Base-by-base conservation (phyloP, 345 rosid genomes). In the Carallia brachiata region DNA sequence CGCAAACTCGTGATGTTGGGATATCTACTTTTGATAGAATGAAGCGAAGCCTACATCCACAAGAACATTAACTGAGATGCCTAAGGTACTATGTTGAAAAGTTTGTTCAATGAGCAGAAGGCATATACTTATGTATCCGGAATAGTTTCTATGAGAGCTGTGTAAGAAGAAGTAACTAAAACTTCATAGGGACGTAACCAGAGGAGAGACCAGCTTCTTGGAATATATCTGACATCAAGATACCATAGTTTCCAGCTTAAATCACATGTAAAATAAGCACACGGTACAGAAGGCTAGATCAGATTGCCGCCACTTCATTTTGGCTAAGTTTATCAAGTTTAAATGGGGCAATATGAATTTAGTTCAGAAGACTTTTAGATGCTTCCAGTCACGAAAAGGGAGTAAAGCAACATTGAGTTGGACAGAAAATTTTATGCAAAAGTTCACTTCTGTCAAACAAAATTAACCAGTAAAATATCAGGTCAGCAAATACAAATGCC, bases 111-210 rank as follows among this genome's bases (percentile, higher is more conserved):
- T 52, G 57, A 62, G 73, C 23, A 50, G 15, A 36, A 56, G 4
- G 60, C 31, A 44, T 71, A 63, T 40, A 74, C 56, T 71, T 53
- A 92, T 86, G 99, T 96, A 84, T 96, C 98, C 71, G 96, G 91
- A 80, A 96, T 90, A 62, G 99, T 96, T 81, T 96, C 99, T 56
- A 96, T 96, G 28, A 96, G 95, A 78, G 99, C 98, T 31, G 98
- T 90, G 80, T 96, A 96, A 48, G 99, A 92, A 39, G 99, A 96
- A 75, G 99, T 96, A 64, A 90, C 96, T 70, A 96, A 77, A 59
- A 96, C 98, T 83, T 96, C 98, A 61, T 92, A 92, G 63, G 99
- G 97, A 34, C 97, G 94, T 75, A 96, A 83, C 99, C 99, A 96
- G 67, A 40, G 99, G 99, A 63, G n/a, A 96, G 89, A 70, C 98